Conservation (phyloP, 176 grass and related monocot genomes). For the Phoenix roebelenii region DNA sequence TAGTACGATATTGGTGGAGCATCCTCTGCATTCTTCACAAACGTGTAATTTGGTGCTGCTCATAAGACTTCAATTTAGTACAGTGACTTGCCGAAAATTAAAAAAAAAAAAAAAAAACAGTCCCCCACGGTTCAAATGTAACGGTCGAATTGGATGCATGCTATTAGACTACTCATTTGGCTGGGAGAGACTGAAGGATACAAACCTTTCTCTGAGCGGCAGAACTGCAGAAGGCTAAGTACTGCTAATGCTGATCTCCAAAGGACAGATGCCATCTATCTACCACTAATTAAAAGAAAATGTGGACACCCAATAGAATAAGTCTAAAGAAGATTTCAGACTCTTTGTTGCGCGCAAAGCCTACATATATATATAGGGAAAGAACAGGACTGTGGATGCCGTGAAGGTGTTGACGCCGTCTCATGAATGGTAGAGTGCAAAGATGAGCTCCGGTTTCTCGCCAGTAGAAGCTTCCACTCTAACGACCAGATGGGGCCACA, state of each 20-base stretch:
- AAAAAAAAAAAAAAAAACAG: too few species aligned
- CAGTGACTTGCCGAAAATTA: not conserved
- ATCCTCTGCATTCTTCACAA: slow-evolving; percentile 56
- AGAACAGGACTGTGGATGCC: too few species aligned
- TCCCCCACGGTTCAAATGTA: not conserved
- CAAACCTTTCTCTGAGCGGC: slow-evolving; percentile 30
- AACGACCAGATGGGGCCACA: too few species aligned
- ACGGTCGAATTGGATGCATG: not conserved
- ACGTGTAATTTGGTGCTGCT: slow-evolving; percentile 43
- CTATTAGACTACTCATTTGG: not conserved
- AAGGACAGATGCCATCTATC: slow-evolving; percentile 19
- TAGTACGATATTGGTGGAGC: slow-evolving; percentile 38
- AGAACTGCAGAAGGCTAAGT: not conserved
- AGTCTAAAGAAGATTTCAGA: not conserved
- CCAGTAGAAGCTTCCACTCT: slow-evolving; percentile 8
- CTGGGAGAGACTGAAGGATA: not conserved
- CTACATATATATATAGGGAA: too few species aligned
- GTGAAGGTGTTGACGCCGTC: too few species aligned
- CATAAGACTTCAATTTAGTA: not conserved
- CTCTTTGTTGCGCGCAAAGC: too few species aligned
- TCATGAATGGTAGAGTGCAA: slow-evolving; percentile 23
- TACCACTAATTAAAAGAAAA: not conserved
- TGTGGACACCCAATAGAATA: not conserved
- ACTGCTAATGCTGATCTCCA: not conserved
- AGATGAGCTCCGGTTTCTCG: slow-evolving; percentile 34